A percentile compares a stretch with the other conserved stretches of the same genome.
These are phyloP conservation scores for Cyberlindnera veronae DNA, from an alignment of 805 yeast species.

Conservation along the genomic window DNA sequence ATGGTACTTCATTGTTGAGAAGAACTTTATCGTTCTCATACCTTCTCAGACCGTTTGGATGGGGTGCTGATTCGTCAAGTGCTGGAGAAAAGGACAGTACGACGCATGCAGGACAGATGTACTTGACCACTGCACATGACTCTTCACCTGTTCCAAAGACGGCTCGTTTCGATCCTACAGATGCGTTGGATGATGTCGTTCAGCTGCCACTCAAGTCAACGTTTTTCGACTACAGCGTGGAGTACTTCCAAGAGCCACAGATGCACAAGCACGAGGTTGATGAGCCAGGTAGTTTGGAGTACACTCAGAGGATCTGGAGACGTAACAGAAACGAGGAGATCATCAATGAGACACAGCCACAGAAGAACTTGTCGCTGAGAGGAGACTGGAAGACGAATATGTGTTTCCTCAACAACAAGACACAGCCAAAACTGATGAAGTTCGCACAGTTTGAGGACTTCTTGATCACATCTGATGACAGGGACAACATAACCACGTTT, in stretches of 20 bases:
- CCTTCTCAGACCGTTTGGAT: conserved; percentile 27
- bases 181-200: conserved; percentile 20
- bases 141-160: conserved; percentile 54
- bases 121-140: conserved; percentile 25
- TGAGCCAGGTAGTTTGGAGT: conserved; percentile 88
- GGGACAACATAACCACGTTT: conserved; percentile 80
- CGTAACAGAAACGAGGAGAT: conserved; percentile 83
- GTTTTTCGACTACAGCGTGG: conserved; percentile 72
- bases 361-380: conserved; percentile 73
- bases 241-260: conserved; percentile 95
- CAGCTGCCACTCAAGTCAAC: conserved; percentile 55
- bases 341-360: conserved; percentile 85
- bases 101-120: conserved; percentile 3
- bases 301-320: conserved; percentile 81
- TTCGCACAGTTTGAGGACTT: conserved; percentile 92
- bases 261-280: conserved; percentile 80
- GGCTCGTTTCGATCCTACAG: conserved; percentile 43
- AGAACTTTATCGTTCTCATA: conserved; percentile 29
- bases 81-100: conserved; percentile 18
- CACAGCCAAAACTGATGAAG: conserved; percentile 74
- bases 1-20: conserved; percentile 18
- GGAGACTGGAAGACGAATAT: conserved; percentile 80
- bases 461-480: conserved; percentile 75
- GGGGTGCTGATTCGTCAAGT: conserved; percentile 22
- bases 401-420: conserved; percentile 59